Percentiles rank a stretch among this genome's conserved stretches.
phyloP scores from a whole-genome alignment of 2,329 filamentous ascomycete species.

The Fusarium solani-melongenae region DNA sequence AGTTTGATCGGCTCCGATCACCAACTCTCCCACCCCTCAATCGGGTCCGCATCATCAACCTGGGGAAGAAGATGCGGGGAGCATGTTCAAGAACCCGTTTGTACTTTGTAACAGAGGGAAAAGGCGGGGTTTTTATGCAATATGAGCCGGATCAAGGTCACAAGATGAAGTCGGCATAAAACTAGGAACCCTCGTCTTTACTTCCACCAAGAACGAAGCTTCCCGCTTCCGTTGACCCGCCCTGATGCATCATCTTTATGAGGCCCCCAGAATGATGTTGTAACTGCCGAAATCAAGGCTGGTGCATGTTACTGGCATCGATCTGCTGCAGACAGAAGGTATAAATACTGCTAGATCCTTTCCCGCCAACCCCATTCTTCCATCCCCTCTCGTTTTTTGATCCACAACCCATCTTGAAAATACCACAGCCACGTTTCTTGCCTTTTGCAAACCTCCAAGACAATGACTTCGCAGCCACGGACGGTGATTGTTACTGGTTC shows the following conservation, averaged over 20 bases:
- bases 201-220: background rate
- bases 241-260: background rate
- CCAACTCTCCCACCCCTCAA: background rate
- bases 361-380: background rate
- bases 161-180: background rate
- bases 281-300: background rate
- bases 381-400: background rate
- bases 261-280: background rate
- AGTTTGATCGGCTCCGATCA: conserved; percentile 5
- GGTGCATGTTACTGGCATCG: background rate
- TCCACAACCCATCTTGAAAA: background rate
- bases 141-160: background rate
- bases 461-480: background rate
- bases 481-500: conserved; percentile 2
- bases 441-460: no score
- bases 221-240: background rate
- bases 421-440: background rate
- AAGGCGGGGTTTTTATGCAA: background rate
- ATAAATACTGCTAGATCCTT: background rate
- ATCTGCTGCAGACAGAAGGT: background rate
- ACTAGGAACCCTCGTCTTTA: background rate
- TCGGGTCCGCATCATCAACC: conserved; percentile 1
- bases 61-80: background rate
- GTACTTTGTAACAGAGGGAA: background rate
- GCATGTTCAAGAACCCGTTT: no score